Base-by-base conservation (phyloP, 2,329 filamentous ascomycete genomes). In the Albifimbria verrucaria region DNA sequence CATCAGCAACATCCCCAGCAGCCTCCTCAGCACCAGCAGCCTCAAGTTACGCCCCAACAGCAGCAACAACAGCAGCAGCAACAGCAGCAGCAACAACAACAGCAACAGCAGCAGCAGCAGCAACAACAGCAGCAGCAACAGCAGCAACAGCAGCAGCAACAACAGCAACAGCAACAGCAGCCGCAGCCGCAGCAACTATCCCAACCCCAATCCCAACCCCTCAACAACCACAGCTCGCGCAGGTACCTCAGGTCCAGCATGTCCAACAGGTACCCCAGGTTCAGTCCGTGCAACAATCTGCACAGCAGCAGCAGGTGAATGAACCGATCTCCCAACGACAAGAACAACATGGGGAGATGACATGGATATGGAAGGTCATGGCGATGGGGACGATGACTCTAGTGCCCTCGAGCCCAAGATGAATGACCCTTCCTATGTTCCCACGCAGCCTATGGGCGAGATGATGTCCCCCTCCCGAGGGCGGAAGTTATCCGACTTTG, bases 381-480 rank as follows among this genome's bases (percentile, higher is more conserved):
- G 70, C 15, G 80, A 80, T 23, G 74, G 65, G 6, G 78, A 80
- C 32, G 74, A 72, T 4, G 70, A 72, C 25, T 65, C 70, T n/a
- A 70, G 70, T 51, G 72, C 72, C 17, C 57, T 78, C 28, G 77
- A 79, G 11, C 68, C 72, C 23, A 82, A 79, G 62, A 63, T 78
- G 7, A 77, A 76, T 45, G 77, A 77, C 21, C 67, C 74, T 2
- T 77, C 78, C 3, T 83, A 78, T 57, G 72, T 81, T 10, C 78
- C 78, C 0, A 71, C 77, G 3, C 72, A 79, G 42, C 81, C 82
- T 4, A 77, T 83, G 77, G 82, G 82, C 1, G 67, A 72, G 21
- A 78, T 80, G 72, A 85, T 85, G 82, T 83, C 82, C 82, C 3
- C 84, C 84, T 4, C 83, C 83, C 2, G 81, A 86, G 61, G 84